Evolutionary conservation across 257 asterid species (phyloP), one percentile per base, ranked within the genome.

Genomic region (Nicotiana undulata): DNA sequence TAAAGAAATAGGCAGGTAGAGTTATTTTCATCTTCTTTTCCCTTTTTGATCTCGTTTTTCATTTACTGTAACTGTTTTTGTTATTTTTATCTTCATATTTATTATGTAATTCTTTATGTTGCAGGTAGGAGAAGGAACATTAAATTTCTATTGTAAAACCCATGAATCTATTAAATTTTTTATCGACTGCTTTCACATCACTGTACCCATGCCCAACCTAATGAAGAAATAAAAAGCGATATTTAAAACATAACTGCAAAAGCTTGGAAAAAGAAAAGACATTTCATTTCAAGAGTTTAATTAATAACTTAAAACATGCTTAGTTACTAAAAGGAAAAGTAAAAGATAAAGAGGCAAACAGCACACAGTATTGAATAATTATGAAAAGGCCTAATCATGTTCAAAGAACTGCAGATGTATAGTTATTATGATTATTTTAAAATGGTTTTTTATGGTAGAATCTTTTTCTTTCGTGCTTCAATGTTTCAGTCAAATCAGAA

Each of bases 1-100:
- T 85, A 81, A 60, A 83, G 83, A 86, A 81, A 84, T 85, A 85
- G 9, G 49, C 49, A 90, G 82, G 89, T 84, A 87, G 83, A 77
- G 51, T 60, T 76, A 4, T 34, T 18, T 59, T 64, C 56, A 82
- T 85, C 82, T 34, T 34, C 76, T 13, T 63, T 66, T 29, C 64
- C 68, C n/a, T 9, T 76, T 63, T 15, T 9, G 6, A 66, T 13
- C 11, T 52, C 2, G 29, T 6, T 34, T 3, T 79, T 40, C 15
- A 0, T 31, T 0, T 63, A 31, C 60, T 22, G 72, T 74, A 76
- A 83, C 61, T 75, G 65, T 34, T 52, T 79, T 20, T 20, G 3
- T 34, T 20, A 40, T 34, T 37, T 56, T 20, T 58, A 22, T 40
- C 5, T 20, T 44, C 22, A 22, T 70, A 59, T 70, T 70, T 70